phyloP scores from a whole-genome alignment of 352 stramenopile genomes.

The Phytophthora idaei region DNA sequence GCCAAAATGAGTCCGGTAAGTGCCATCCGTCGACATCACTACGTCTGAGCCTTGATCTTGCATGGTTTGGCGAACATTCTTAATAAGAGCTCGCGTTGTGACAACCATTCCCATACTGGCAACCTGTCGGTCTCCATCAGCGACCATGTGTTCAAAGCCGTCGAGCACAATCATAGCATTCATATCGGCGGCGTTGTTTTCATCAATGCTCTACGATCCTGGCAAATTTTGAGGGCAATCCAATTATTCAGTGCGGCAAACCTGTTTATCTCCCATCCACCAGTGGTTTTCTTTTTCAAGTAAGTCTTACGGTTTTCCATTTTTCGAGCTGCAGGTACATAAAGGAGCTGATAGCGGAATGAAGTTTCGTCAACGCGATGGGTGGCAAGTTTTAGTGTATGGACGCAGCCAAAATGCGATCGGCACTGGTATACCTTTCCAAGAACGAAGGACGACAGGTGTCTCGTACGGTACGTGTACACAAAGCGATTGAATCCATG shows the following conservation, averaged over 20 bases:
- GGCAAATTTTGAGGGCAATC: background rate
- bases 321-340: conserved; percentile 4
- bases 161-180: too few species aligned
- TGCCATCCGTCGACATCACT: too few species aligned
- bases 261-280: conserved; percentile 7
- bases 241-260: background rate
- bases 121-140: too few species aligned
- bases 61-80: too few species aligned
- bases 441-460: conserved; percentile 2
- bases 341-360: conserved; percentile 8
- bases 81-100: too few species aligned
- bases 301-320: conserved; percentile 7
- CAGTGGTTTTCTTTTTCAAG: background rate
- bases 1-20: too few species aligned
- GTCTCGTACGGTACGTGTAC: conserved; percentile 10
- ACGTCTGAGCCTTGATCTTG: too few species aligned
- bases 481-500: conserved; percentile 10
- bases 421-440: conserved; percentile 11
- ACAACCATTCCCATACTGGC: too few species aligned
- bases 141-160: too few species aligned
- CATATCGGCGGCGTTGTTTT: background rate
- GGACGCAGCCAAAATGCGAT: background rate
- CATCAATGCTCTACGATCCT: background rate
- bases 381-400: conserved; percentile 1
- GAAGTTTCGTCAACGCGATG: background rate